Percentiles rank a stretch among this genome's conserved stretches.
Evolutionary conservation across 2,329 filamentous ascomycete species (phyloP).

Genomic region (Verticillium nubilum): DNA sequence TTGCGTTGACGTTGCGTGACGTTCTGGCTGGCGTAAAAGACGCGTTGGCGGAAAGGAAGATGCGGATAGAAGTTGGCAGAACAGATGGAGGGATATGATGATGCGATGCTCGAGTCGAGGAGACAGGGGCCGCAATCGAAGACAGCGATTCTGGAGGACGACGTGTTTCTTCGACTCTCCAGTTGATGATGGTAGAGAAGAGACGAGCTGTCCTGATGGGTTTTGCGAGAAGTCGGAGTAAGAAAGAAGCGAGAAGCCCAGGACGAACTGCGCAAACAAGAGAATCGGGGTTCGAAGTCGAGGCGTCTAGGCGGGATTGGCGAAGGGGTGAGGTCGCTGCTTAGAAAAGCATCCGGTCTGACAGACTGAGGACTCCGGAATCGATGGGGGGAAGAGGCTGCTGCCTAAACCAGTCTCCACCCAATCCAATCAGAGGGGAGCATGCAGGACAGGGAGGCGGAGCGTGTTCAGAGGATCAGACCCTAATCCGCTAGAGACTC

Average conservation of each 20-base stretch:
- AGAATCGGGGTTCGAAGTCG: conserved; percentile 3
- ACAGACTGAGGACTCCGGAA: conserved; percentile 13
- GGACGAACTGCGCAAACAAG: neutral
- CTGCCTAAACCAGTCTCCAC: conserved; percentile 20
- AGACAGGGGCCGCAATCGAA: neutral
- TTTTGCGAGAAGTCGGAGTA: neutral
- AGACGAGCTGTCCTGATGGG: neutral
- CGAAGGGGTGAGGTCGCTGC: conserved; percentile 8
- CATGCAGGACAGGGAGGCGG: conserved; percentile 19
- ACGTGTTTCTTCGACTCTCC: neutral
- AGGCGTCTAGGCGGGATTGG: conserved; percentile 1
- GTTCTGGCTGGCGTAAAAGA: conserved; percentile 1
- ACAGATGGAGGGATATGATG: neutral
- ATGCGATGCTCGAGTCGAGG: neutral
- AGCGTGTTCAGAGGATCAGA: conserved; percentile 4
- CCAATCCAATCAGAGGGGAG: conserved; percentile 13
- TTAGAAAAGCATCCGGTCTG: conserved; percentile 11
- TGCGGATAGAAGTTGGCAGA: conserved; percentile 6
- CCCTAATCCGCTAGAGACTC: neutral
- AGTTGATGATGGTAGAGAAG: neutral
- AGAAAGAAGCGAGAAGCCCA: conserved; percentile 1
- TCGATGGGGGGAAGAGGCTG: conserved; percentile 17
- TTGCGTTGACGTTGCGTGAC: neutral
- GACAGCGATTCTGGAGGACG: neutral
- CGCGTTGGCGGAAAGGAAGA: conserved; percentile 8